phyloP scores from a whole-genome alignment of 805 yeast species.

The Blastobotrys chiropterorum region DNA sequence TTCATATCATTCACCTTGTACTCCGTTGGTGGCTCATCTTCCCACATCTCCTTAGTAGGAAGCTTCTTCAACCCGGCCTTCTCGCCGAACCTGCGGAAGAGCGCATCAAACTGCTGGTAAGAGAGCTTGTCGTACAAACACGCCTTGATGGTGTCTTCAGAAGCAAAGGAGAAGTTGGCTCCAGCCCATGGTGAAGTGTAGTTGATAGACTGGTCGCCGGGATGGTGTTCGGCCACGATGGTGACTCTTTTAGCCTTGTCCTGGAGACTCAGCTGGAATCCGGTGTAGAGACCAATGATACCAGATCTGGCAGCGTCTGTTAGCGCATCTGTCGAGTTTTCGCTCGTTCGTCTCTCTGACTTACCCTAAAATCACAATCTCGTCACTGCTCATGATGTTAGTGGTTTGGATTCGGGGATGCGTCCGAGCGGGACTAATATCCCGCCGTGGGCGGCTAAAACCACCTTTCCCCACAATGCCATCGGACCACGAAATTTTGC shows the following conservation, averaged over 20 bases:
- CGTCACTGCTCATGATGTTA: slow-evolving; percentile 14
- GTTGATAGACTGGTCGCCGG: slow-evolving; percentile 70
- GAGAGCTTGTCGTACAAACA: slow-evolving; percentile 51
- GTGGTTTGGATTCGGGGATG: neutral
- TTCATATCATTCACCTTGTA: slow-evolving; percentile 42
- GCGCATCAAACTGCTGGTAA: slow-evolving; percentile 40
- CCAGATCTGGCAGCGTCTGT: slow-evolving; percentile 44
- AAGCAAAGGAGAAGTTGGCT: slow-evolving; percentile 54
- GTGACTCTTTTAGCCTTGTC: slow-evolving; percentile 40
- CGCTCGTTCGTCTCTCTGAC: slow-evolving; percentile 1
- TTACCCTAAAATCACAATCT: slow-evolving; percentile 20
- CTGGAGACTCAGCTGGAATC: slow-evolving; percentile 41
- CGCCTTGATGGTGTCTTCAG: slow-evolving; percentile 50
- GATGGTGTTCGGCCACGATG: slow-evolving; percentile 59
- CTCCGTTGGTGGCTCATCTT: slow-evolving; percentile 37
- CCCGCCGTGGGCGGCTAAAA: neutral
- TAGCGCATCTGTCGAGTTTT: neutral
- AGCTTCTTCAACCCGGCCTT: slow-evolving; percentile 48
- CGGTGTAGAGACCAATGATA: slow-evolving; percentile 61
- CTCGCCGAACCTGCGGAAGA: slow-evolving; percentile 47
- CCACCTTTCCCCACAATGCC: neutral
- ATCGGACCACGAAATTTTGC: too few relatives aligned
- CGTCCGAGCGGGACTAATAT: neutral
- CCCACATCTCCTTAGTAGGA: slow-evolving; percentile 60
- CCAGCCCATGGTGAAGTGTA: slow-evolving; percentile 84